Conservation (phyloP, 345 rosid species). For the Lepidium sativum region DNA sequence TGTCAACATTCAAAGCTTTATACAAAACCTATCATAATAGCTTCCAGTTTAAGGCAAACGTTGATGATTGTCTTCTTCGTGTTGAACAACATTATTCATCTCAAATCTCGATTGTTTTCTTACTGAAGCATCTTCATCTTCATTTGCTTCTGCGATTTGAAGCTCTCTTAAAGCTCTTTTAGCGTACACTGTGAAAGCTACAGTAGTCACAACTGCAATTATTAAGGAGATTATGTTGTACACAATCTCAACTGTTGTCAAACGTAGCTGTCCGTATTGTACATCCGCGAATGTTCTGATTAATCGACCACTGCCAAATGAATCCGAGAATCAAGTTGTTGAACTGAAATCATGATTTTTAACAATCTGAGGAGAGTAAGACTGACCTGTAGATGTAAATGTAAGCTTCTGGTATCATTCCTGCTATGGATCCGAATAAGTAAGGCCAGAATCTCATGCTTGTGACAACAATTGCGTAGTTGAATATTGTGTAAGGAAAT, state of each 20-base stretch:
- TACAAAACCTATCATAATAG: constrained; percentile 9
- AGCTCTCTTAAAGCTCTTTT: constrained; percentile 47
- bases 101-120: constrained; percentile 26
- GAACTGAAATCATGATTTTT: too few species aligned
- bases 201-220: constrained; percentile 48
- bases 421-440: constrained; percentile 73
- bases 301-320: constrained; percentile 58
- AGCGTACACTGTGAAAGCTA: constrained; percentile 64
- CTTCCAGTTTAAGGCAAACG: constrained; percentile 1
- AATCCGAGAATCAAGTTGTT: neutral
- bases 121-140: constrained; percentile 16
- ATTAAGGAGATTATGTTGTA: constrained; percentile 60
- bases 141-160: constrained; percentile 33
- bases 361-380: neutral
- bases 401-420: constrained; percentile 98
- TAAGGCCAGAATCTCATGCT: constrained; percentile 92
- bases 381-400: constrained; percentile 83
- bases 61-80: constrained; percentile 21
- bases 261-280: constrained; percentile 46
- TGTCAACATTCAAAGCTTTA: constrained; percentile 9
- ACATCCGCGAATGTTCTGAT: constrained; percentile 69
- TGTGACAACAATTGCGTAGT: constrained; percentile 83
- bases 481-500: constrained; percentile 95
- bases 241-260: constrained; percentile 57
- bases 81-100: constrained; percentile 44